Evolutionary conservation across 352 stramenopile species (phyloP), one percentile per base, ranked within the genome.

Genomic region (Thalassiosira livingstoniorum): DNA sequence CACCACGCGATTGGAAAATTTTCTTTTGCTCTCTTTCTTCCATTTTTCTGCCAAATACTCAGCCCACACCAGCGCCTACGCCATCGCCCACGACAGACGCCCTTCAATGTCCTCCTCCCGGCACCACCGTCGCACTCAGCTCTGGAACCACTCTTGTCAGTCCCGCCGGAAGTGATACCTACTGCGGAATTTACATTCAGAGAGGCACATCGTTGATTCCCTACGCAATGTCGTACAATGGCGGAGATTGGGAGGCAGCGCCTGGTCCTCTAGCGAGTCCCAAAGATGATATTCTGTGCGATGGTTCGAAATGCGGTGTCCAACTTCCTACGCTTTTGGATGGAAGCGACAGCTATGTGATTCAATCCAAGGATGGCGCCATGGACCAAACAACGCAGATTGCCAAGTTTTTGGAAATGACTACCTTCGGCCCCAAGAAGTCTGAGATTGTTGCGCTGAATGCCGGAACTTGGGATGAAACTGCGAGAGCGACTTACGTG

Each of bases 201-300:
- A 63, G 31, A 13, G 83, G 63, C 15, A 47, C 3, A 23, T 37
- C 29, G 57, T 58, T 90, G 13, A 87, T 91, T n/a, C 89, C 89
- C 2, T 80, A 89, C 37, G 83, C 73, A 29, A 64, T 87, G 57
- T 90, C 83, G 15, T 94, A 94, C 53, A 54, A 89, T 70, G 79
- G 63, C 31, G 31, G 81, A 13, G 72, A 86, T 34, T 94, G 89
- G 89, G 85, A 94, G 53, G 25, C 64, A 11, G 70, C 75, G 61
- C 66, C 81, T 55, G 87, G 87, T 37, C 65, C 77, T 25, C 37
- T 77, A 21, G 83, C 80, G 5, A 72, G 13, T 55, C 43, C 75
- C 25, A 23, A n/a, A 18, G 37, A 67, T 34, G 65, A 27, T 18
- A 80, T 87, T n/a, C 18, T 27, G 7, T 84, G 68, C 54, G 37